Evolutionary conservation across 179 eudicot species (phyloP).

Genomic region (Gypsophila paniculata): DNA sequence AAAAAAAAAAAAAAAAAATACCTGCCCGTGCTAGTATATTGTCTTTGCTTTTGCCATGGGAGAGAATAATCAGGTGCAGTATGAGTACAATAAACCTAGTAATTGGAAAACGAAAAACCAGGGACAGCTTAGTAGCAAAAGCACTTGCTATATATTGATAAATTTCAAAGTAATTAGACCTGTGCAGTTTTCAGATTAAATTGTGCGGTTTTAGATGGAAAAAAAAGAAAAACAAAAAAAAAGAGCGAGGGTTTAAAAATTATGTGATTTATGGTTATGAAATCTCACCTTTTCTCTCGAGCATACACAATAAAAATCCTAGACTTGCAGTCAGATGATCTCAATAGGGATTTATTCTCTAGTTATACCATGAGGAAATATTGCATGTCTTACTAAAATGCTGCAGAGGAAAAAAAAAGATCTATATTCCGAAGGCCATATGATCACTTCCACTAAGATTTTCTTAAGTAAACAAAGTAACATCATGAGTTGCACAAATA

Average conservation of each 20-base stretch:
- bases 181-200: not conserved
- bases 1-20: too few relatives aligned
- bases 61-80: conserved; percentile 95
- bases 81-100: conserved; percentile 87
- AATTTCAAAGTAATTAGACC: not conserved
- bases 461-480: not conserved
- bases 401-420: conserved; percentile 7
- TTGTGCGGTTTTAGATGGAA: not conserved
- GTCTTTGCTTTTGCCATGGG: conserved; percentile 97
- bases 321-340: not conserved
- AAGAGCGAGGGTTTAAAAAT: not conserved
- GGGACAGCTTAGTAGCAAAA: not conserved
- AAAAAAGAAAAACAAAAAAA: too few relatives aligned
- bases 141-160: not conserved
- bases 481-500: not conserved
- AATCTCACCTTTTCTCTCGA: not conserved
- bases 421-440: not conserved
- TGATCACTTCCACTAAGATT: not conserved
- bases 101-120: conserved; percentile 21
- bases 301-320: not conserved
- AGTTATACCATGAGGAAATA: not conserved
- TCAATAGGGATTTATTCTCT: not conserved
- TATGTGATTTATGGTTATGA: not conserved
- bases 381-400: conserved; percentile 10
- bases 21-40: conserved; percentile 94